Percentiles rank a stretch among this genome's conserved stretches.
Conservation (phyloP, 1,284 basidiomycete species). For the Ustilago lituana region DNA sequence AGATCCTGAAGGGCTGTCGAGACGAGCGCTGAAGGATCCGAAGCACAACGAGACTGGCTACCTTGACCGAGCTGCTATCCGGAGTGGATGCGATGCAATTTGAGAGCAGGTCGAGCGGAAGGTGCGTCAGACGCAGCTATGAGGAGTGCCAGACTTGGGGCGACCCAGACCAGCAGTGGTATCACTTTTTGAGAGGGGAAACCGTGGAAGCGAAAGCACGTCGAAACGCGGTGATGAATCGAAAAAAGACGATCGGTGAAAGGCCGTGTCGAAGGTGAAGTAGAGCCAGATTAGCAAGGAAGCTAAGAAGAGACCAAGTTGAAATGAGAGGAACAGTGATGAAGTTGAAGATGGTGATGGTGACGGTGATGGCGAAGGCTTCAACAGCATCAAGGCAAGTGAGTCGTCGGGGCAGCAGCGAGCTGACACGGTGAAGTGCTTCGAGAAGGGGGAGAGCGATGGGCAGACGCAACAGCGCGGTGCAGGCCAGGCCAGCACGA, state of each 20-base stretch:
- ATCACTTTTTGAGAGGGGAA: not conserved
- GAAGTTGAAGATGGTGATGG: conserved; percentile 8
- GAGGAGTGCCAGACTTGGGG: too few species aligned
- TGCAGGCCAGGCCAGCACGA: conserved; percentile 2
- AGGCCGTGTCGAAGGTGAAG: not conserved
- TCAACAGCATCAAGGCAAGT: conserved; percentile 1
- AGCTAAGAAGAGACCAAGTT: too few species aligned
- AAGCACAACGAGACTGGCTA: not conserved
- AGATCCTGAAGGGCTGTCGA: too few species aligned
- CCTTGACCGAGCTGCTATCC: not conserved
- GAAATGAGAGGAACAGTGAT: conserved; percentile 3
- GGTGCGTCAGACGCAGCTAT: too few species aligned
- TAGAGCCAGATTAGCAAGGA: not conserved
- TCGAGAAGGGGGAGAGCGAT: too few species aligned
- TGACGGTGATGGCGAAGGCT: conserved; percentile 11
- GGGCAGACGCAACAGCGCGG: not conserved
- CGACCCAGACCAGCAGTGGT: too few species aligned
- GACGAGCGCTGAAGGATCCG: too few species aligned
- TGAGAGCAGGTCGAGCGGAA: too few species aligned
- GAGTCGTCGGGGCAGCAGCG: too few species aligned
- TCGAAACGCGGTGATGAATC: not conserved
- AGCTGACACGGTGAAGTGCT: conserved; percentile 2
- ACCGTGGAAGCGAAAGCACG: not conserved
- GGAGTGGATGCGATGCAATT: too few species aligned
- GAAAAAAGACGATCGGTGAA: conserved; percentile 3